Conservation (phyloP, 306 rosid species). For the Senna siamea region DNA sequence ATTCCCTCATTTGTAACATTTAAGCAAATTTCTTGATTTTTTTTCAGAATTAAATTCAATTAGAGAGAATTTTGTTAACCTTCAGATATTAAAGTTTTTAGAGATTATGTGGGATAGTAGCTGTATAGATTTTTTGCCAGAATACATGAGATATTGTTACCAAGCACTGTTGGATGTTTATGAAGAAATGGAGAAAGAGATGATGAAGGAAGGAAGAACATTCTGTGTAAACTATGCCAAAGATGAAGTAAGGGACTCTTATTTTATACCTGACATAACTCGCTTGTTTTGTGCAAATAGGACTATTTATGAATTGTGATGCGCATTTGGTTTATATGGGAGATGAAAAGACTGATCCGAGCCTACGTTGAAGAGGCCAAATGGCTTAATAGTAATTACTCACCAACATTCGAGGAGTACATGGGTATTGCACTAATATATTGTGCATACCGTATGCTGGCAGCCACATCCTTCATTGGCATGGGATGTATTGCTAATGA, state of each 20-base stretch:
- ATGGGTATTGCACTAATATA: neutral
- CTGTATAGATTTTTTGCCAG: neutral
- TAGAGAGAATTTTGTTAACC: too few relatives aligned
- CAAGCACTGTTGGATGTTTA: constrained; percentile 2
- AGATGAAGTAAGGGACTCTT: constrained; percentile 22
- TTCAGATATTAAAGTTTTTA: too few relatives aligned
- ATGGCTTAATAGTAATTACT: neutral
- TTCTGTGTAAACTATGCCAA: constrained; percentile 30
- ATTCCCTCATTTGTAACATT: too few relatives aligned
- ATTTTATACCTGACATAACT: too few relatives aligned
- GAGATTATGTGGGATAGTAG: neutral
- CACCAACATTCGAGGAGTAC: constrained; percentile 38
- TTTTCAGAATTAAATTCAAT: too few relatives aligned
- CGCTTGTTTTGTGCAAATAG: too few relatives aligned
- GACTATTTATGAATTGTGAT: neutral
- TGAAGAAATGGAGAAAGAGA: constrained; percentile 33
- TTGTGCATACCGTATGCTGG: neutral
- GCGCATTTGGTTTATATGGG: neutral
- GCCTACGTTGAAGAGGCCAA: neutral
- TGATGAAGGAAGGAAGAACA: constrained; percentile 11
- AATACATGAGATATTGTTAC: constrained; percentile 8
- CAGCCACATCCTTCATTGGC: neutral
- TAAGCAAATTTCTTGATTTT: too few relatives aligned
- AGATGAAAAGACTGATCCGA: neutral
- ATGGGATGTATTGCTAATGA: neutral